Base-by-base conservation (phyloP, 1,284 basidiomycete genomes). In the Sporisorium graminicola region DNA sequence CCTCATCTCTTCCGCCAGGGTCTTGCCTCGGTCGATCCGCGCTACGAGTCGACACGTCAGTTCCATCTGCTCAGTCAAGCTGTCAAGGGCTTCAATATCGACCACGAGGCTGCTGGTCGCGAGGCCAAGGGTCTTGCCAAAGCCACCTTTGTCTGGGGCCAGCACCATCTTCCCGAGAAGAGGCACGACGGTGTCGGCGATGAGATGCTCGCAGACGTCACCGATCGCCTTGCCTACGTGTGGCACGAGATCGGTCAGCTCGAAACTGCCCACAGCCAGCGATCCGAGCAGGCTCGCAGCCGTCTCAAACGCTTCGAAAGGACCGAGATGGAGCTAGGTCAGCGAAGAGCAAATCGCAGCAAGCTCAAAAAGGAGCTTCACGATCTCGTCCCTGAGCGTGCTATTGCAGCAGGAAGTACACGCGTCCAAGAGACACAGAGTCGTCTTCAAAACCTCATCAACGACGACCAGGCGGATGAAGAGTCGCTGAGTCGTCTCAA, bases 221-320 rank as follows among this genome's bases (percentile, higher is more conserved):
- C 77, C 42, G 81, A 83, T 49, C 73, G 81, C 5, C 62, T 83
- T 18, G 81, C 81, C 27, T 82, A 75, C 46, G 56, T 83, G 31
- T 73, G 81, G 56, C 66, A 74, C 59, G 67, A 77, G 51, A 70
- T 80, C 26, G 80, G 78, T 22, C 79, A 83, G 49, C 79, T 83
- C 43, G 70, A 83, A 24, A 49, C 58, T 3, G 74, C 72, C n/a
- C 81, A 83, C 59, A 66, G 72, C 51, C 66, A 65, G 47, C 59
- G 77, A 24, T 58, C 74, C 35, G 80, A 80, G 51, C 58, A 71
- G 46, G 75, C 80, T 16, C 67, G 81, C 46, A 58, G 52, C 29
- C 63, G 67, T 13, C 73, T 83, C 67, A 83, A 82, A 57, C 52
- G 55, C 8, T 77, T 81, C 43, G 71, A 75, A 31, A 76, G 71